A percentile compares a stretch with the other conserved stretches of the same genome.
These are phyloP conservation scores for Inonotus hispidus DNA, from an alignment of 1,284 basidiomycete genomes.

Conservation along the genomic window DNA sequence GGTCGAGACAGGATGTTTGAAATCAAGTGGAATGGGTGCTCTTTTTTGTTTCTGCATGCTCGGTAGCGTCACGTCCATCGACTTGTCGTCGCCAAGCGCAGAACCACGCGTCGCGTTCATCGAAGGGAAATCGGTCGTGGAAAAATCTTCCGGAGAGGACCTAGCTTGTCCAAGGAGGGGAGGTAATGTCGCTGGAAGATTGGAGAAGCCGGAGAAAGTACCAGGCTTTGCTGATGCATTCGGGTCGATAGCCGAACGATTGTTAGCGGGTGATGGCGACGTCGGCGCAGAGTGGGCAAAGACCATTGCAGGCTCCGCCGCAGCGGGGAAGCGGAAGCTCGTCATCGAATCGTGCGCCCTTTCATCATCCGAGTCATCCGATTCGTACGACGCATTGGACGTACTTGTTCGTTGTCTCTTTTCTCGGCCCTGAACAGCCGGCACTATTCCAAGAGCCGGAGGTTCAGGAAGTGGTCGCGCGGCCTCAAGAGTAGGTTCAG, in stretches of 20 bases:
- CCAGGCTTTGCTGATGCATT: slow-evolving; percentile 52
- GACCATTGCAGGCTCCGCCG: slow-evolving; percentile 44
- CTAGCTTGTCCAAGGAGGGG: slow-evolving; percentile 16
- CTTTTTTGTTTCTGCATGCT: slow-evolving; percentile 37
- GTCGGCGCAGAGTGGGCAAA: slow-evolving; percentile 42
- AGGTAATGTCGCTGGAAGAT: slow-evolving; percentile 12
- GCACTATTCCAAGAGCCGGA: slow-evolving; percentile 25
- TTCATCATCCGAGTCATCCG: slow-evolving; percentile 40
- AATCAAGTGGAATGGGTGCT: slow-evolving; percentile 74
- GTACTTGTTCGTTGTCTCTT: slow-evolving; percentile 48
- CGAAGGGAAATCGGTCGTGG: slow-evolving; percentile 12
- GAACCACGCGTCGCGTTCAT: slow-evolving; percentile 15
- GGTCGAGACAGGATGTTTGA: slow-evolving; percentile 64
- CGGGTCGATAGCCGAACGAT: slow-evolving; percentile 27
- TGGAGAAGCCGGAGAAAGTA: slow-evolving; percentile 54
- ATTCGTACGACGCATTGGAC: slow-evolving; percentile 38
- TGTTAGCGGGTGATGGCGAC: slow-evolving; percentile 30
- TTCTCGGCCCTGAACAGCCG: slow-evolving; percentile 60
- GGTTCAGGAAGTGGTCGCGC: slow-evolving; percentile 32
- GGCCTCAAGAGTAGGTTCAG: slow-evolving; percentile 27
- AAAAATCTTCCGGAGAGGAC: slow-evolving; percentile 4
- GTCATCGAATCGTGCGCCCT: slow-evolving; percentile 47
- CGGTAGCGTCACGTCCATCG: slow-evolving; percentile 18
- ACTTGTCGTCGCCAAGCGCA: slow-evolving; percentile 10
- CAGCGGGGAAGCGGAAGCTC: slow-evolving; percentile 68